These are phyloP conservation scores for Cyclostephanos tholiformis DNA, from an alignment of 108 stramenopile genomes.

Conservation along the genomic window DNA sequence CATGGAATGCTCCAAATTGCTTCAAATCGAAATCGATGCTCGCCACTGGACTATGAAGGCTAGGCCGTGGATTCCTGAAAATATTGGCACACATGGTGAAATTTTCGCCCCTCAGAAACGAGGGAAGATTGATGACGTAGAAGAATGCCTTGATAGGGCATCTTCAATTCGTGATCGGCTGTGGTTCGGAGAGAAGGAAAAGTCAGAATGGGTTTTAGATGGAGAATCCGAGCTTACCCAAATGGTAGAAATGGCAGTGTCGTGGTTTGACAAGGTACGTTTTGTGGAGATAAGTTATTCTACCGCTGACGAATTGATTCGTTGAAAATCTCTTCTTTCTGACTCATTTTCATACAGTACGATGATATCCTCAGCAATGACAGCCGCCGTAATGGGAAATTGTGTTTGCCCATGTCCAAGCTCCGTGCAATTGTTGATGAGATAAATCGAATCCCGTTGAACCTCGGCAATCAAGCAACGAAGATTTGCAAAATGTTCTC, in stretches of 20 bases:
- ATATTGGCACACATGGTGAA: slow-evolving; percentile 27
- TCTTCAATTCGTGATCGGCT: slow-evolving; percentile 63
- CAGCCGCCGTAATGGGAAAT: slow-evolving; percentile 59
- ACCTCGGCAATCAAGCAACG: slow-evolving; percentile 60
- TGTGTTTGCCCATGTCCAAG: slow-evolving; percentile 53
- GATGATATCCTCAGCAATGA: slow-evolving; percentile 59
- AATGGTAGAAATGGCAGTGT: slow-evolving; percentile 61
- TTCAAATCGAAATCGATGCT: slow-evolving; percentile 80
- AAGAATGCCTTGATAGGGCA: slow-evolving; percentile 70
- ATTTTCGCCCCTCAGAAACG: slow-evolving; percentile 44
- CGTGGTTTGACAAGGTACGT: slow-evolving; percentile 74
- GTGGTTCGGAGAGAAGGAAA: slow-evolving; percentile 46
- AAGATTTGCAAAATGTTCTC: slow-evolving; percentile 65
- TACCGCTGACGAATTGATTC: background rate
- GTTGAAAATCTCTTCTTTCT: slow-evolving; percentile 2
- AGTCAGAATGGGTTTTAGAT: slow-evolving; percentile 57
- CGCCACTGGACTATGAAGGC: slow-evolving; percentile 72
- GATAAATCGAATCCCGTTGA: slow-evolving; percentile 58
- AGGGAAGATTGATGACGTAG: slow-evolving; percentile 75
- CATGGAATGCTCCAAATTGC: slow-evolving; percentile 63
- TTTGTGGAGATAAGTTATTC: background rate
- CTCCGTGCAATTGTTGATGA: slow-evolving; percentile 63
- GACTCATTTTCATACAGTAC: slow-evolving; percentile 41
- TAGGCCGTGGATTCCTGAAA: slow-evolving; percentile 66
- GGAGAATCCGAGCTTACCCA: slow-evolving; percentile 58